Evolutionary conservation across 1,284 basidiomycete species (phyloP), one percentile per base, ranked within the genome.

Genomic region (Boletus semigastroideus): DNA sequence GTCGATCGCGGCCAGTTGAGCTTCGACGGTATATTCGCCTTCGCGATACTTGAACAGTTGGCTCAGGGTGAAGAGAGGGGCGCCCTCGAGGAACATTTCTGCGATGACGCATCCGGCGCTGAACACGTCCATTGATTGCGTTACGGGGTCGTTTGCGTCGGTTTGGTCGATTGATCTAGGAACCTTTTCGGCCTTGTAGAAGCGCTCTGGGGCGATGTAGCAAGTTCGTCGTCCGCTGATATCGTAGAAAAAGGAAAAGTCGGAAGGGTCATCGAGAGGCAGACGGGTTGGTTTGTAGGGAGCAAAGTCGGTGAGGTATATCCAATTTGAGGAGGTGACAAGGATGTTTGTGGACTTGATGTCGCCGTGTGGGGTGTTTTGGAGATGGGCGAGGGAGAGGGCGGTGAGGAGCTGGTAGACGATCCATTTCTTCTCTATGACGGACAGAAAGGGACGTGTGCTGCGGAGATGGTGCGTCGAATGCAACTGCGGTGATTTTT

Each of bases 241-340:
- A 70, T 99, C 97, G 69, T 96, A 99, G 79, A 90, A 99, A 77
- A 95, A 97, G 5, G 94, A 94, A 70, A 98, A 99, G 72, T 98
- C 95, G 5, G 94, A 87, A 0, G 97, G 97, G 65, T 99, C 96
- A 65, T 99, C 94, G 37, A 98, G 82, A 0, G 97, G 97, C 8
- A 99, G 83, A 65, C 85, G 94, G 1, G 94, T 94, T 0, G 95
- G 97, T 70, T 99, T 99, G 81, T 94, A 96, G 0, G 94, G 90
- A 0, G 96, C 92, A 69, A 99, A 98, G 74, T 99, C 97, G 44
- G 95, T 94, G 40, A 99, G 78, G 65, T 94, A 95, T 17, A 98
- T 82, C 81, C 92, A 94, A 60, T 98, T 94, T 78, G 94, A 97
- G 1, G 95, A 94, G 0, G 95, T 96, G 53, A 99, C 92, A 46